Percentiles rank a stretch among this genome's conserved stretches.
phyloP scores from a whole-genome alignment of 192 early-diverging fungal genomes.

The Backusella psychrophila region DNA sequence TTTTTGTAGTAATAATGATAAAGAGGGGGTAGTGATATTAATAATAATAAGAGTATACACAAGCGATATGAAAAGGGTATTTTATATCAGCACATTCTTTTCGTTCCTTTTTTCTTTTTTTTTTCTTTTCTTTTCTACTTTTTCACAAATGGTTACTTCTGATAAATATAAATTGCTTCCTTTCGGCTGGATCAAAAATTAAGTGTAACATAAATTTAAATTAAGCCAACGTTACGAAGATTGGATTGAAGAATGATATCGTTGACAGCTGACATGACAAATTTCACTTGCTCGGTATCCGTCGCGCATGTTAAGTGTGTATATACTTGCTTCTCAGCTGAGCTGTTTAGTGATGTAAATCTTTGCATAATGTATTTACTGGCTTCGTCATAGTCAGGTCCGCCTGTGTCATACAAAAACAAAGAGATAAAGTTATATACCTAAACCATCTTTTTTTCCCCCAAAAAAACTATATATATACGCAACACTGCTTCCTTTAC shows the following conservation, averaged over 20 bases:
- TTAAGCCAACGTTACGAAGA: constrained; percentile 70
- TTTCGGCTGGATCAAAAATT: background rate
- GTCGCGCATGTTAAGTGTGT: constrained; percentile 86
- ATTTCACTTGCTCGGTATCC: constrained; percentile 81
- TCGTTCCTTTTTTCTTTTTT: background rate
- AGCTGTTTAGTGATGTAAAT: constrained; percentile 73
- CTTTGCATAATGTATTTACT: constrained; percentile 76
- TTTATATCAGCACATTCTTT: background rate
- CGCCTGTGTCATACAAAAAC: constrained; percentile 32
- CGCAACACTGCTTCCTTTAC: constrained; percentile 17
- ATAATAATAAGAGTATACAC: background rate
- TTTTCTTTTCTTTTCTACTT: background rate
- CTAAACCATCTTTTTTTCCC: background rate
- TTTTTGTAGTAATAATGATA: background rate
- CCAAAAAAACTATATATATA: background rate
- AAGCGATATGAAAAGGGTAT: background rate
- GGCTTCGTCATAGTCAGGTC: constrained; percentile 67
- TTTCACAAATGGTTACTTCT: background rate
- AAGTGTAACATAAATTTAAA: background rate
- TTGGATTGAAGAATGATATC: constrained; percentile 88
- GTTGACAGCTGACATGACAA: constrained; percentile 87
- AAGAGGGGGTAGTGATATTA: background rate
- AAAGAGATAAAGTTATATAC: background rate
- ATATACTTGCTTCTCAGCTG: constrained; percentile 78
- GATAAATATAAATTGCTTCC: background rate